Evolutionary conservation across 352 stramenopile genomes (phyloP), one percentile per base, ranked within the genome.

Genomic region (Elongisporangium senticosum): DNA sequence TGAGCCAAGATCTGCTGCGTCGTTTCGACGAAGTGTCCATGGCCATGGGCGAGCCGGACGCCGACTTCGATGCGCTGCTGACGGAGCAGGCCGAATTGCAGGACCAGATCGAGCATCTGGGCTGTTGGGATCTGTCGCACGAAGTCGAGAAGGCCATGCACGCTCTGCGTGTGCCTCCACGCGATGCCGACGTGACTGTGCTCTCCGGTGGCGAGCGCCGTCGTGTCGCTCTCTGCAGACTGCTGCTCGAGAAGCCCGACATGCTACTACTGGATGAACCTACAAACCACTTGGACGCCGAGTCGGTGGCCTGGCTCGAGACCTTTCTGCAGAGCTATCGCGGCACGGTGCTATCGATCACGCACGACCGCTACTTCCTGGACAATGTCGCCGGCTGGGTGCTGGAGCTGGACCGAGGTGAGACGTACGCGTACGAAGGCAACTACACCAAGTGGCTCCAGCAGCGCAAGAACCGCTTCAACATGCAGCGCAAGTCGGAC

Each of bases 361-460:
- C 97, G 22, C 97, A 99, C 80, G 97, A 99, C 71, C 83, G 96
- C 20, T 99, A 99, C 74, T 99, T 99, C 67, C 63, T 99, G 23
- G 96, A 99, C 65, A 98, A 98, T 65, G 96, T 99, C 5, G 93
- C 94, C 7, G 81, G 94, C 22, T 99, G 96, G 95, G 98, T 99
- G 61, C 72, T 99, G 3, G 96, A 99, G 68, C 77, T 99, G 2
- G 96, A 99, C 70, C 83, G 94, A 53, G 96, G 97, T 19, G 78
- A 98, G 63, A 97, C 94, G n/a, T 97, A 98, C 73, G 95, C 95
- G 40, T 98, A 98, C 75, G 92, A 99, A 76, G 97, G 97, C 37
- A 99, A 99, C 73, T 99, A 99, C 78, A 96, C 89, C n/a, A 76
- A 87, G 56, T 99, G 96, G 91, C 79, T 99, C 14, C 88, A 97